Evolutionary conservation across 768 basidiomycete species (phyloP), one percentile per base, ranked within the genome.

Genomic region (Calocybe cyanea): DNA sequence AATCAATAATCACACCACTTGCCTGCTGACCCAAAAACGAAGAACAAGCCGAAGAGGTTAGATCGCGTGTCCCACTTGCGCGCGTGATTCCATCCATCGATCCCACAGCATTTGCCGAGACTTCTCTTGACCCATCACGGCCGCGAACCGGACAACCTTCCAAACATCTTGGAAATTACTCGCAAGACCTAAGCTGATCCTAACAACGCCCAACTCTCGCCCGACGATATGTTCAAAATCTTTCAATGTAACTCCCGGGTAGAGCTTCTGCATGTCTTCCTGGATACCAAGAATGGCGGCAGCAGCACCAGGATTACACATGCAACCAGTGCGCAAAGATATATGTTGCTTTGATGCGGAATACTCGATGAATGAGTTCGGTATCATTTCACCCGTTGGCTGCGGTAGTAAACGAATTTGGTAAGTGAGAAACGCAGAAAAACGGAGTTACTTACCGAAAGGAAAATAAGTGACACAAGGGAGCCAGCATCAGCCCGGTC

Each of bases 271-370:
- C 87, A 89, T 90, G 46, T 81, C 72, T 15, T 75, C 69, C 47
- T 80, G 66, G 23, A 89, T 75, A 0, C 81, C 82, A 4, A 90
- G 72, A 13, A 92, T 65, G 4, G 84, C 77, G 1, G 86, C 80
- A 0, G 87, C 85, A 14, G 81, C 89, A 8, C 90, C 90, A 13
- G 89, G 87, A 52, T 92, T 92, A 59, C 90, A 92, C 79, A 91
- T 83, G 61, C 89, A 92, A 0, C 89, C 89, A 2, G 88, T 87
- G 34, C 89, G 81, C 24, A 92, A 64, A 14, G 87, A 89, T 46
- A 92, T 82, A 41, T 73, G 77, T 51, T 76, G 72, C 42, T 63
- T 69, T 14, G 81, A 72, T 11, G 87, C 86, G 0, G 82, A 73
- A 53, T 83, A 70, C 57, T 87, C 86, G 55, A 90, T 72, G 63